These are phyloP conservation scores for Isochrysis galbana DNA, from an alignment of 78 protist species.

Conservation along the genomic window DNA sequence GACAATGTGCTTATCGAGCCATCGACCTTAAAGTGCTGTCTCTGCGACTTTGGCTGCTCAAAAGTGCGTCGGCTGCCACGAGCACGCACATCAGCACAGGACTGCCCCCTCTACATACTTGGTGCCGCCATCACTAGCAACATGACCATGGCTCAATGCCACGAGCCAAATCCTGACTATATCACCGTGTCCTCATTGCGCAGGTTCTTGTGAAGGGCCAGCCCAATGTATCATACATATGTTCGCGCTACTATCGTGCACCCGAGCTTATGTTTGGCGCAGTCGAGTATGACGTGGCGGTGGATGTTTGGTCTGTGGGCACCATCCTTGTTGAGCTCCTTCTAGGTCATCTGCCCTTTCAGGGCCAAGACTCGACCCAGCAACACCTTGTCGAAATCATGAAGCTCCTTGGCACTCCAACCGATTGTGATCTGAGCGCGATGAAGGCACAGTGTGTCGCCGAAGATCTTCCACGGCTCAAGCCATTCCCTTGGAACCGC, in stretches of 20 bases:
- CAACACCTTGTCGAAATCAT: slow-evolving; percentile 97
- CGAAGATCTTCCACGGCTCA: slow-evolving; percentile 4
- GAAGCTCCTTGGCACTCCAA: slow-evolving; percentile 68
- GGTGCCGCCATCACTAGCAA: too few relatives aligned
- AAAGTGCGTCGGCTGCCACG: too few relatives aligned
- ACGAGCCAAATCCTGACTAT: neutral
- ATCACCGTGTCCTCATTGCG: neutral
- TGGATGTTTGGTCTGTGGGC: slow-evolving; percentile 80
- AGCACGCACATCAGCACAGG: neutral
- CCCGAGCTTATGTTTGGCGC: slow-evolving; percentile 99
- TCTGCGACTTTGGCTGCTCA: slow-evolving; percentile 96
- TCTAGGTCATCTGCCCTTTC: slow-evolving; percentile 91
- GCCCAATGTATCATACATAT: slow-evolving; percentile 98
- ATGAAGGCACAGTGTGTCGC: neutral
- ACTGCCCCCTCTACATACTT: neutral
- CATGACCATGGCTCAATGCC: neutral
- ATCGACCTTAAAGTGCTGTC: slow-evolving; percentile 74
- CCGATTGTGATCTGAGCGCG: neutral
- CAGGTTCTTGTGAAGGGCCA: slow-evolving; percentile 83
- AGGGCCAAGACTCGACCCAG: slow-evolving; percentile 91
- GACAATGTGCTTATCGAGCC: slow-evolving; percentile 88
- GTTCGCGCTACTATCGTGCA: slow-evolving; percentile 99
- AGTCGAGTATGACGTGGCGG: slow-evolving; percentile 89
- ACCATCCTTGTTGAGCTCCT: slow-evolving; percentile 93
- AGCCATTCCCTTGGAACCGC: slow-evolving; percentile 2